Percentiles rank a stretch among this genome's conserved stretches.
These are phyloP conservation scores for Priceomyces haplophilus DNA, from an alignment of 805 yeast species.

Conservation along the genomic window DNA sequence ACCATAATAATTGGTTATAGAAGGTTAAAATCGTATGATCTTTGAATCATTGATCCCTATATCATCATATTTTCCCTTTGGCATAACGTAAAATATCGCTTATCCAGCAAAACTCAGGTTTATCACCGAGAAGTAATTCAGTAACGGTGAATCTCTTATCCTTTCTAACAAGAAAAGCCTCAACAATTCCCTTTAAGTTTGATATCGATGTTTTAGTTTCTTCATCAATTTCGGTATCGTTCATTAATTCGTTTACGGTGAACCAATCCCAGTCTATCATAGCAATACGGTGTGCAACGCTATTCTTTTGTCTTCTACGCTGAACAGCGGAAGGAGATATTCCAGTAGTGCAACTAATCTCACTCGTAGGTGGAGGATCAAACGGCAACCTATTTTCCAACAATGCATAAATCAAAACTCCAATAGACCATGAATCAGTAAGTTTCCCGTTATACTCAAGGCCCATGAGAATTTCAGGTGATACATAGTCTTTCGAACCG, in stretches of 20 bases:
- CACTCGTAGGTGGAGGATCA: constrained; percentile 67
- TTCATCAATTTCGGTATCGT: constrained; percentile 8
- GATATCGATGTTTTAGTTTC: constrained; percentile 17
- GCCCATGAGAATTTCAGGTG: constrained; percentile 92
- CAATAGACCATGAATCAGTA: constrained; percentile 93
- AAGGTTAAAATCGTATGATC: no score
- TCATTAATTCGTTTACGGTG: constrained; percentile 25
- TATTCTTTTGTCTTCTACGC: constrained; percentile 43
- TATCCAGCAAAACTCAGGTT: constrained; percentile 5
- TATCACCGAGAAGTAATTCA: constrained; percentile 2
- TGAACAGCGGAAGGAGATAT: constrained; percentile 41
- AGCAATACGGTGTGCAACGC: constrained; percentile 86
- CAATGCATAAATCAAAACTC: constrained; percentile 82
- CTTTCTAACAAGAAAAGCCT: constrained; percentile 35
- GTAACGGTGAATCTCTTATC: constrained; percentile 26
- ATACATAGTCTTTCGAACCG: constrained; percentile 94
- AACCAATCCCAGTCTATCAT: constrained; percentile 91
- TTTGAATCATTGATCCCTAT: no score
- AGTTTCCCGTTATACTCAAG: constrained; percentile 86
- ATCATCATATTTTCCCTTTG: neutral
- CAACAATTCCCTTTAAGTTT: constrained; percentile 28
- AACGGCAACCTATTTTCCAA: constrained; percentile 88
- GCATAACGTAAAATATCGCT: neutral
- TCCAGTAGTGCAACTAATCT: constrained; percentile 26
- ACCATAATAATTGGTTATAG: no score